phyloP scores from a whole-genome alignment of 495 filamentous ascomycete genomes.

The Hypoxylon crocopeplum region DNA sequence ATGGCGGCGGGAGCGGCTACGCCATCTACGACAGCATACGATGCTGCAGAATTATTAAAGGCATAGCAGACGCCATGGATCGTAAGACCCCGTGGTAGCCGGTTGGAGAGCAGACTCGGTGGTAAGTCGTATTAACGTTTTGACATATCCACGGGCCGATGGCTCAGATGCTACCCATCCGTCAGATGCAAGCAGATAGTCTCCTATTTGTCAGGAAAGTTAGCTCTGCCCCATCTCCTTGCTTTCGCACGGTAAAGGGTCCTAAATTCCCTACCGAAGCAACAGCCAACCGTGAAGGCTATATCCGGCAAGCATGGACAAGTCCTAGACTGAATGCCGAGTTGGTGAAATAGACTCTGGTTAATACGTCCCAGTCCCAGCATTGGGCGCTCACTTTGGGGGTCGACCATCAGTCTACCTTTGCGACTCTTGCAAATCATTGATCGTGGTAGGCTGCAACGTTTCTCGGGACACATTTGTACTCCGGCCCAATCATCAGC shows the following conservation, averaged over 20 bases:
- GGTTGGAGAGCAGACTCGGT: conserved; percentile 24
- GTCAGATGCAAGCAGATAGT: conserved; percentile 8
- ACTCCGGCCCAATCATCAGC: conserved; percentile 28
- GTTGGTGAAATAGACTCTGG: not conserved
- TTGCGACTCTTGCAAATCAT: conserved; percentile 9
- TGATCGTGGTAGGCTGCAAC: conserved; percentile 26
- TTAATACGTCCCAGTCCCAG: not conserved
- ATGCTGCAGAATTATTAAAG: conserved; percentile 32
- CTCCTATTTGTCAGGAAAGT: conserved; percentile 9
- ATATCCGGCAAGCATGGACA: not conserved
- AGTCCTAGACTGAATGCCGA: not conserved
- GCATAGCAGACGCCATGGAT: conserved; percentile 6
- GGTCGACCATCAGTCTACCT: conserved; percentile 5
- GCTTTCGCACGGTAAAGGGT: conserved; percentile 1
- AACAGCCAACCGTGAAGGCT: conserved; percentile 6
- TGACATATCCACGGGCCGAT: conserved; percentile 34
- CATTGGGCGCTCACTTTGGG: conserved; percentile 12
- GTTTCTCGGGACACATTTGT: conserved; percentile 26
- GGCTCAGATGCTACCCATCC: conserved; percentile 30
- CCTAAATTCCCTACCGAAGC: not conserved
- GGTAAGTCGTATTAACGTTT: conserved; percentile 29
- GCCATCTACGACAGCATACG: conserved; percentile 17
- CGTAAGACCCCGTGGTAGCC: conserved; percentile 1
- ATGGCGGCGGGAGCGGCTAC: conserved; percentile 15
- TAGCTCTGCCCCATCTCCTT: conserved; percentile 3